phyloP scores from a whole-genome alignment of 1,284 basidiomycete species.

The Apiotrichum sp. region DNA sequence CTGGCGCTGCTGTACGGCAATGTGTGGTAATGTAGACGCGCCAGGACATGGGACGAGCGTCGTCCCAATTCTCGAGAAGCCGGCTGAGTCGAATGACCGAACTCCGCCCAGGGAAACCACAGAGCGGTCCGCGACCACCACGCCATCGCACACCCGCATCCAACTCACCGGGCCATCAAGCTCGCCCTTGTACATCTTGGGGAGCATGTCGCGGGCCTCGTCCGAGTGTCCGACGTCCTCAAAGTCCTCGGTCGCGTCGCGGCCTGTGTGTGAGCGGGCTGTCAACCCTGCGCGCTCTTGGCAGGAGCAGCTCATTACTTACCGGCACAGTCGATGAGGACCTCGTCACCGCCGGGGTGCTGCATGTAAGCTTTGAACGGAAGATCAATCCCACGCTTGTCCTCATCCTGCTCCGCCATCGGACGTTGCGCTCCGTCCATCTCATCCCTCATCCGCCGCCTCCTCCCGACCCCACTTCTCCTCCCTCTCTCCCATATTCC shows the following conservation, averaged over 20 bases:
- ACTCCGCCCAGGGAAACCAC: too few relatives aligned
- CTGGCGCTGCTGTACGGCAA: too few relatives aligned
- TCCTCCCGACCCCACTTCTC: not conserved
- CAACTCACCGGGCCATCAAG: constrained; percentile 58
- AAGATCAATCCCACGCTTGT: too few relatives aligned
- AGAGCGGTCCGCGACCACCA: too few relatives aligned
- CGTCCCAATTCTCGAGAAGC: too few relatives aligned
- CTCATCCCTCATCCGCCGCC: not conserved
- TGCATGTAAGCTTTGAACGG: constrained; percentile 40
- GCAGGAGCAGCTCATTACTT: constrained; percentile 46
- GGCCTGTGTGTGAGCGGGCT: constrained; percentile 45
- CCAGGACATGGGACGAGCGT: too few relatives aligned
- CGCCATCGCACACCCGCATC: too few relatives aligned
- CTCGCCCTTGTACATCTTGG: constrained; percentile 67
- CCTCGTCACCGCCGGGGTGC: constrained; percentile 98
- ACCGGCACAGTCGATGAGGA: constrained; percentile 87
- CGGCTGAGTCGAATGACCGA: too few relatives aligned
- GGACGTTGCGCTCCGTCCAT: not conserved
- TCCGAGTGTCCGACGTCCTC: constrained; percentile 99
- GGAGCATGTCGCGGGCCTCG: constrained; percentile 85
- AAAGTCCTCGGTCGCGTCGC: constrained; percentile 96
- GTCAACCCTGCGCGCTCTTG: not conserved
- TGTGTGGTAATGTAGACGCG: too few relatives aligned
- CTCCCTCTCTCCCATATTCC: not conserved
- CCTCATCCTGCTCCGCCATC: not conserved